Base-by-base conservation (phyloP, 2,329 filamentous ascomycete genomes). In the Hyphodiscus sp. region DNA sequence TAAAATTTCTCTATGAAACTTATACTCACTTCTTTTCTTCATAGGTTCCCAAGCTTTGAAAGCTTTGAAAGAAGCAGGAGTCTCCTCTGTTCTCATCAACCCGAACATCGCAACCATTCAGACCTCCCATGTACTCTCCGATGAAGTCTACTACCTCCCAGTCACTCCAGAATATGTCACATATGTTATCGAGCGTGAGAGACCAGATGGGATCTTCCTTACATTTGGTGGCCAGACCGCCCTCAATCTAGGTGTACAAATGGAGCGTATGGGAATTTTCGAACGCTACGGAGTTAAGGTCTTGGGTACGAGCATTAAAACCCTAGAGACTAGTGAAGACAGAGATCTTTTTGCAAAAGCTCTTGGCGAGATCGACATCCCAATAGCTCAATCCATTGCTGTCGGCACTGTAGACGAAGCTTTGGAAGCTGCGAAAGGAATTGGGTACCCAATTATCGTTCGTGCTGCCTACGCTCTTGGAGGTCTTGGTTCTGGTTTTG, bases 81-180 rank as follows among this genome's bases (percentile, higher is more conserved):
- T 97, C 56, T 75, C 85, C 63, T 96, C 92, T 10, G 88, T 97
- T 52, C 83, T 97, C 61, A 91, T 97, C 71, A 97, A 97, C 75
- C 92, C 92, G 66, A 97, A 97, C 72, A 97, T 97, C 70, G 92
- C 92, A 56, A 97, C 94, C 54, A 97, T 97, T 68, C 92, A 97
- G 76, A 97, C 92, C 65, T 91, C 95, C 71, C 92, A 97, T 79
- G 86, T 87, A 67, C 87, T 97, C 69, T 91, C 91, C 68, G 92
- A 97, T 69, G 91, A 97, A 76, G 88, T 97, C 67, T 97, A 97
- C 80, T 97, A 96, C 74, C 86, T 97, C 41, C 94, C 94, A 53
- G 91, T 99, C 66, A 99, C 94, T 18, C 88, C 92, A 60, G 92
- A 97, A 80, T 99, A 97, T 74, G 91, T 96, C 69, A 87, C 87